Evolutionary conservation across 2,329 filamentous ascomycete genomes (phyloP).

Genomic region (Curvularia lunata): DNA sequence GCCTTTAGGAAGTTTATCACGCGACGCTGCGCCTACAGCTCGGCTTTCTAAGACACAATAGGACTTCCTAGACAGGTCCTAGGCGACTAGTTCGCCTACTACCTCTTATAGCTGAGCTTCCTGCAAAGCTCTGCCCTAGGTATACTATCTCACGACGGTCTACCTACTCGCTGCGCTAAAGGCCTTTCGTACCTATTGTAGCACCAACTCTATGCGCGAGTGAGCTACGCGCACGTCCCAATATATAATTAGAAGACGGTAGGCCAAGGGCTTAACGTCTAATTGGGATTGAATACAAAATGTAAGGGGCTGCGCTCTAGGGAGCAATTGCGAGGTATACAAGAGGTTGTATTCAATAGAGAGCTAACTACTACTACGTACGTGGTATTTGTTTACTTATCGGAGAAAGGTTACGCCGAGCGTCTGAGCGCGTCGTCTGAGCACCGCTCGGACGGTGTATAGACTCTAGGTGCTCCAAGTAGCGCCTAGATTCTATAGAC

Average conservation of each 20-base stretch:
- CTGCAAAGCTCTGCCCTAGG: background rate
- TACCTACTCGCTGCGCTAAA: background rate
- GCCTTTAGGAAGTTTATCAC: background rate
- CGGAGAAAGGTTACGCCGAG: no score
- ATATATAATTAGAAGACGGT: slow-evolving; percentile 7
- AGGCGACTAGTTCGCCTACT: background rate
- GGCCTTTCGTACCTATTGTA: background rate
- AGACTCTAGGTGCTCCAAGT: no score
- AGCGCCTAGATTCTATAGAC: no score
- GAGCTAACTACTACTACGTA: no score
- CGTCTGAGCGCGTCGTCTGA: no score
- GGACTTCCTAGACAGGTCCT: background rate
- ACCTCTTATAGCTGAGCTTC: background rate
- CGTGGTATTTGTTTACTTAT: no score
- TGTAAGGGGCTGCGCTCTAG: background rate
- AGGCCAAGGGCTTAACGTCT: background rate
- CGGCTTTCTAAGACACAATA: background rate
- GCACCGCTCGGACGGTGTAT: no score
- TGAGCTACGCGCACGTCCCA: background rate
- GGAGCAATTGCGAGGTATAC: no score
- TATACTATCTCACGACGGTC: background rate
- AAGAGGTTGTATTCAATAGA: no score
- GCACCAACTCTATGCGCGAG: background rate
- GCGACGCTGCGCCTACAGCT: background rate
- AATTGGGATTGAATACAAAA: background rate